Conservation (phyloP, 2,329 filamentous ascomycete genomes). For the Cladosporium sp. region DNA sequence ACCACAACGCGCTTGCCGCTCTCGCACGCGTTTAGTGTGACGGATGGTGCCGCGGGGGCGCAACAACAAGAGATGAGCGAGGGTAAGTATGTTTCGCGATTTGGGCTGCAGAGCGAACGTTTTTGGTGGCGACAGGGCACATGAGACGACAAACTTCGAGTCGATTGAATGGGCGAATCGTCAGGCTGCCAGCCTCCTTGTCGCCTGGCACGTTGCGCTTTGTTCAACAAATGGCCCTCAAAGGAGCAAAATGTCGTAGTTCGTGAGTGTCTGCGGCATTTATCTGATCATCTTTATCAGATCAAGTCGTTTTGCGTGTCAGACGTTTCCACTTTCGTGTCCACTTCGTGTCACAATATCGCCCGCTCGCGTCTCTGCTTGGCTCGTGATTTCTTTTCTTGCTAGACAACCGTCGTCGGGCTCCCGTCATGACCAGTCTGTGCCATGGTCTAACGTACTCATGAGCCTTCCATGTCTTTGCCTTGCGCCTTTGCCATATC, state of each 20-base stretch:
- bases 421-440: not conserved
- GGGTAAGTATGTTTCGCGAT: no score
- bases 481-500: no score
- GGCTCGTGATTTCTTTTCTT: conserved; percentile 2
- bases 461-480: no score
- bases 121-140: no score
- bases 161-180: conserved; percentile 3
- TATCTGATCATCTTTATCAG: conserved; percentile 9
- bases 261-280: not conserved
- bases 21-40: no score
- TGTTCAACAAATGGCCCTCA: not conserved
- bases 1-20: no score
- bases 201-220: conserved; percentile 5
- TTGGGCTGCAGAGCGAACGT: not conserved
- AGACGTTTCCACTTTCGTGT: not conserved
- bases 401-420: conserved; percentile 6
- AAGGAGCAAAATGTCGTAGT: not conserved
- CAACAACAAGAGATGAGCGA: no score
- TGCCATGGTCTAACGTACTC: not conserved
- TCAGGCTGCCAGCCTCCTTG: conserved; percentile 6
- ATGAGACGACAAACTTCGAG: not conserved
- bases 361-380: conserved; percentile 4
- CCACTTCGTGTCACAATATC: not conserved
- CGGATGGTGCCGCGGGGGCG: no score
- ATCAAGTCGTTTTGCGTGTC: not conserved